Percentiles rank a stretch among this genome's conserved stretches.
Conservation (phyloP, 2,329 filamentous ascomycete species). For the Pyrenophora graminea region DNA sequence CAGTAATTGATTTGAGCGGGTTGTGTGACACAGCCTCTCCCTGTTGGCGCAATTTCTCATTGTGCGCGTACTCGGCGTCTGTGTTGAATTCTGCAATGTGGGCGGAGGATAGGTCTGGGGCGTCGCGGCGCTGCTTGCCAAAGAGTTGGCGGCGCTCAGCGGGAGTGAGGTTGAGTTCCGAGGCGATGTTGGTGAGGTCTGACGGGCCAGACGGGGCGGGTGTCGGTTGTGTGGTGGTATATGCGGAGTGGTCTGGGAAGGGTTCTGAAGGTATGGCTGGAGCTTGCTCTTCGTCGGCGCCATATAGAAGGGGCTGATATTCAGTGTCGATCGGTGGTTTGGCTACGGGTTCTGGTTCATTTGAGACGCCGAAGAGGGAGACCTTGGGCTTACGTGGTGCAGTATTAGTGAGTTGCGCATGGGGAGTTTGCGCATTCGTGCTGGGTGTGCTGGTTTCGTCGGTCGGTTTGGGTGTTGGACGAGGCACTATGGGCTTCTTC, state of each 20-base stretch:
- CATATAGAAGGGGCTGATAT: conserved; percentile 49
- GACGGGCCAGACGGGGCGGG: conserved; percentile 14
- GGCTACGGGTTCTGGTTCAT: conserved; percentile 41
- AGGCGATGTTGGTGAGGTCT: conserved; percentile 70
- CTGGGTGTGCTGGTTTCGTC: conserved; percentile 1
- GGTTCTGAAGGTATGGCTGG: conserved; percentile 17
- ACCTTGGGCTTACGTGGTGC: conserved; percentile 60
- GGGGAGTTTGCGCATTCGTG: conserved; percentile 2
- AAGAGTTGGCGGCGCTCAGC: conserved; percentile 82
- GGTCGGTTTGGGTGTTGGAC: conserved; percentile 8
- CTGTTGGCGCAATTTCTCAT: conserved; percentile 73
- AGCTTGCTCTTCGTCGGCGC: conserved; percentile 27
- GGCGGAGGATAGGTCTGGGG: conserved; percentile 56
- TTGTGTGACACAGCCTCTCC: conserved; percentile 76
- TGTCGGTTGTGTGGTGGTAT: background rate
- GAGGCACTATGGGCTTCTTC: conserved; percentile 28
- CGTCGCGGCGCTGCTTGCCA: conserved; percentile 64
- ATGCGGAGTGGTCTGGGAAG: conserved; percentile 13
- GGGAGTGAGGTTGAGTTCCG: conserved; percentile 77
- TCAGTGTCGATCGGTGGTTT: conserved; percentile 21
- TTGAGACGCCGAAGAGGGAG: conserved; percentile 70
- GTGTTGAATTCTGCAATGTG: conserved; percentile 86
- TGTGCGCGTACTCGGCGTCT: conserved; percentile 82
- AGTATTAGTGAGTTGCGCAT: conserved; percentile 20
- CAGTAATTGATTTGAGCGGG: conserved; percentile 76